phyloP scores from a whole-genome alignment of 305 asterid genomes.

The Nicotiana rustica region DNA sequence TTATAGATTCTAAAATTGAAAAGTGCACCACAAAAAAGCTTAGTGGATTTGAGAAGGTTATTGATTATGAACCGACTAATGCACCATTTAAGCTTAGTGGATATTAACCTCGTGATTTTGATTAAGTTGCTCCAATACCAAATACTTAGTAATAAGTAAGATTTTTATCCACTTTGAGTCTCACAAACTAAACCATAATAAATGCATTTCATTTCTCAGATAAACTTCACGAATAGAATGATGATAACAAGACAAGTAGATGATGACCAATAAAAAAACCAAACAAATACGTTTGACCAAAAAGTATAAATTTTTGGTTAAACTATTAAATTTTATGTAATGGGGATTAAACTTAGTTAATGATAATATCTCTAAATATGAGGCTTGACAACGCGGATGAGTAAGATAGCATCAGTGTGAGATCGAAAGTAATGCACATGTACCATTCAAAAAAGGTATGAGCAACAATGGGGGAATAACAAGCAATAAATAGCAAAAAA shows the following conservation, averaged over 20 bases:
- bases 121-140: background rate
- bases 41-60: constrained; percentile 7
- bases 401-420: too few relatives aligned
- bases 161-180: background rate
- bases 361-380: too few relatives aligned
- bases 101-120: constrained; percentile 15
- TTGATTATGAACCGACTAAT: background rate
- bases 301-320: too few relatives aligned
- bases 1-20: background rate
- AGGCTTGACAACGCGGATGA: too few relatives aligned
- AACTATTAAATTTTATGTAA: too few relatives aligned
- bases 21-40: background rate
- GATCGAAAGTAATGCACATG: too few relatives aligned
- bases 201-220: background rate
- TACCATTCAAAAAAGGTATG: too few relatives aligned
- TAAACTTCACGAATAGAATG: constrained; percentile 32
- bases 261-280: constrained; percentile 41
- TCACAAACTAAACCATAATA: background rate
- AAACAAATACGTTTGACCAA: background rate
- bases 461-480: too few relatives aligned
- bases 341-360: too few relatives aligned
- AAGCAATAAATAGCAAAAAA: too few relatives aligned
- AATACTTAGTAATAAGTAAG: background rate
- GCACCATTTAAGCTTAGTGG: background rate
- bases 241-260: constrained; percentile 42